A percentile compares a stretch with the other conserved stretches of the same genome.
Conservation (phyloP, 768 basidiomycete species). For the Kwoniella bestiolae region DNA sequence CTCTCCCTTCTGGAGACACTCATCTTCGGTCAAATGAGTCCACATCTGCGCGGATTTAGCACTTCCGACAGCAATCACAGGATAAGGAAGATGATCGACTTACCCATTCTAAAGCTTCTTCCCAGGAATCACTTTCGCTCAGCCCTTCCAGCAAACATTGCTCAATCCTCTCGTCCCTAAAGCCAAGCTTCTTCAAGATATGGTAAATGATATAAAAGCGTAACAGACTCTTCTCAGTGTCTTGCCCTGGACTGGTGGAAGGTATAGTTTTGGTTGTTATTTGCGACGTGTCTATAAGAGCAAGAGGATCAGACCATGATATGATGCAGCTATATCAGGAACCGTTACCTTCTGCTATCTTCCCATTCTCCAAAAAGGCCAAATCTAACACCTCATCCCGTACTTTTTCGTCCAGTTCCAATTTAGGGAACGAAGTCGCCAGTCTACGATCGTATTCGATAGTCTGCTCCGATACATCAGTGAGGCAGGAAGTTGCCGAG, state of each 20-base stretch:
- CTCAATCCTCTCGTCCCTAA: slow-evolving; percentile 69
- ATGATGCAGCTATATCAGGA: slow-evolving; percentile 23
- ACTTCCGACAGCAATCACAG: background rate
- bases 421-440: slow-evolving; percentile 66
- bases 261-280: slow-evolving; percentile 27
- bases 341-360: slow-evolving; percentile 9
- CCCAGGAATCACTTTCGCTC: slow-evolving; percentile 61
- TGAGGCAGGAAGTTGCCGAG: background rate
- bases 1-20: slow-evolving; percentile 48
- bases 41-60: slow-evolving; percentile 48
- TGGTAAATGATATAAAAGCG: slow-evolving; percentile 81
- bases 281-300: slow-evolving; percentile 8
- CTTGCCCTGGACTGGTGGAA: slow-evolving; percentile 26
- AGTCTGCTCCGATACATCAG: slow-evolving; percentile 60
- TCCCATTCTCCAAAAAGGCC: slow-evolving; percentile 48
- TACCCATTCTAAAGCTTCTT: slow-evolving; percentile 92
- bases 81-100: slow-evolving; percentile 35
- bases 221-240: slow-evolving; percentile 70
- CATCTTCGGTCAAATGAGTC: slow-evolving; percentile 53
- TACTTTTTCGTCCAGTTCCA: slow-evolving; percentile 69
- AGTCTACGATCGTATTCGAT: slow-evolving; percentile 81
- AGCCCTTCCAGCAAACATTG: slow-evolving; percentile 70
- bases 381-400: slow-evolving; percentile 68
- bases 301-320: background rate
- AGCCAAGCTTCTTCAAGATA: slow-evolving; percentile 75